These are phyloP conservation scores for Takashimella koratensis DNA, from an alignment of 1,284 basidiomycete genomes.

Conservation along the genomic window DNA sequence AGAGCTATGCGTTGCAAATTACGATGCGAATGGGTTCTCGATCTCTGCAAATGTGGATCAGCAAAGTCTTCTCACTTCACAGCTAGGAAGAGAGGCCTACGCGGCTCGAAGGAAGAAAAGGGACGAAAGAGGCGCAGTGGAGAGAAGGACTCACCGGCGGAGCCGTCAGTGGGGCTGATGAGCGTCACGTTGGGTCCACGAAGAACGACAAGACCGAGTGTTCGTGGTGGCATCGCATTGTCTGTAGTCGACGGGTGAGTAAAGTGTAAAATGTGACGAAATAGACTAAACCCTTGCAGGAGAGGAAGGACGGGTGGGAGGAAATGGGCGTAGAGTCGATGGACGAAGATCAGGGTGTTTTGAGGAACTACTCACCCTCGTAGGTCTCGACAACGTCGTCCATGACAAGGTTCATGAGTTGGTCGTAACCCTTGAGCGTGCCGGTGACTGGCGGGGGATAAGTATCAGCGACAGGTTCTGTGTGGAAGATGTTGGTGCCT, in stretches of 20 bases:
- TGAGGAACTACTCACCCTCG: conserved; percentile 50
- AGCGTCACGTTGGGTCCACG: conserved; percentile 89
- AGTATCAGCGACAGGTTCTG: too few species aligned
- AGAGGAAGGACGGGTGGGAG: too few species aligned
- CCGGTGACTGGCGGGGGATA: conserved; percentile 95
- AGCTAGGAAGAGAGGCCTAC: background rate
- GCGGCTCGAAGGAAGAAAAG: background rate
- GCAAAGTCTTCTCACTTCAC: background rate
- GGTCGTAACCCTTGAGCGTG: conserved; percentile 91
- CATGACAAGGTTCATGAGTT: conserved; percentile 82
- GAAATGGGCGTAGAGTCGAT: too few species aligned
- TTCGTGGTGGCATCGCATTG: conserved; percentile 60
- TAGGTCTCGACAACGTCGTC: conserved; percentile 51
- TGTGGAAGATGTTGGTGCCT: too few species aligned
- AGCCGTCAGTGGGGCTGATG: conserved; percentile 88
- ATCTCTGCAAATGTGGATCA: conserved; percentile 36
- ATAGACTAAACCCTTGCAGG: too few species aligned
- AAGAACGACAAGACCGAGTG: conserved; percentile 78
- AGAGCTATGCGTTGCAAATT: too few species aligned
- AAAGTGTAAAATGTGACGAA: too few species aligned
- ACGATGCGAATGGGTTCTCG: conserved; percentile 45
- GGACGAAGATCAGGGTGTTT: too few species aligned
- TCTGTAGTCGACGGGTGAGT: conserved; percentile 55
- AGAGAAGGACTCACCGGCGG: conserved; percentile 53
- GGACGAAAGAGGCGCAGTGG: too few species aligned